Conservation (phyloP, 495 filamentous ascomycete species). For the Neurospora sublineolata region DNA sequence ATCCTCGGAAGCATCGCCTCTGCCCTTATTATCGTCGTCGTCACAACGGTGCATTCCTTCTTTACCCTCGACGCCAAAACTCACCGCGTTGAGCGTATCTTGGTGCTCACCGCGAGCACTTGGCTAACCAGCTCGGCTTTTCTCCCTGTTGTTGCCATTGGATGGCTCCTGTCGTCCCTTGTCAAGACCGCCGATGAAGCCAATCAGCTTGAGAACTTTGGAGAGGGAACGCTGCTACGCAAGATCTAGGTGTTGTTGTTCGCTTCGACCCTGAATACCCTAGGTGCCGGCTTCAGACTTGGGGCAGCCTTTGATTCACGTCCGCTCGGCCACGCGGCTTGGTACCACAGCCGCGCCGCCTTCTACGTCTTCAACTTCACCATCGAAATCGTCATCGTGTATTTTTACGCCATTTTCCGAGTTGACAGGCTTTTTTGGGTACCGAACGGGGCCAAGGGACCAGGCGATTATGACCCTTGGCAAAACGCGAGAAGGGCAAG, state of each 20-base stretch:
- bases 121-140: conserved; percentile 62
- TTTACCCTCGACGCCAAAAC: conserved; percentile 48
- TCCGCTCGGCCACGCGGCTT: conserved; percentile 45
- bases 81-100: conserved; percentile 40
- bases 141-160: conserved; percentile 35
- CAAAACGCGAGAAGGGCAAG: background rate
- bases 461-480: conserved; percentile 24
- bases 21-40: conserved; percentile 60
- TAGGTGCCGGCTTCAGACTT: conserved; percentile 58
- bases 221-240: conserved; percentile 46
- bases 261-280: conserved; percentile 42
- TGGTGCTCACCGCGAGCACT: conserved; percentile 55
- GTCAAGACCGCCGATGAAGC: conserved; percentile 22
- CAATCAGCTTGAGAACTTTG: conserved; percentile 52
- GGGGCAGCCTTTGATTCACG: conserved; percentile 45
- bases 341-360: conserved; percentile 55
- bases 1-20: conserved; percentile 48
- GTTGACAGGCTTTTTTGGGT: conserved; percentile 66
- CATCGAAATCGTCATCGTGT: conserved; percentile 59
- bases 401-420: conserved; percentile 47
- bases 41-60: conserved; percentile 46
- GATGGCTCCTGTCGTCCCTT: conserved; percentile 26
- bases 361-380: conserved; percentile 74
- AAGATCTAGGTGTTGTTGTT: conserved; percentile 52
- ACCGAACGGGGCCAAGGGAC: conserved; percentile 33